These are phyloP conservation scores for Exophiala xenobiotica DNA, from an alignment of 2,329 filamentous ascomycete genomes.

Conservation along the genomic window DNA sequence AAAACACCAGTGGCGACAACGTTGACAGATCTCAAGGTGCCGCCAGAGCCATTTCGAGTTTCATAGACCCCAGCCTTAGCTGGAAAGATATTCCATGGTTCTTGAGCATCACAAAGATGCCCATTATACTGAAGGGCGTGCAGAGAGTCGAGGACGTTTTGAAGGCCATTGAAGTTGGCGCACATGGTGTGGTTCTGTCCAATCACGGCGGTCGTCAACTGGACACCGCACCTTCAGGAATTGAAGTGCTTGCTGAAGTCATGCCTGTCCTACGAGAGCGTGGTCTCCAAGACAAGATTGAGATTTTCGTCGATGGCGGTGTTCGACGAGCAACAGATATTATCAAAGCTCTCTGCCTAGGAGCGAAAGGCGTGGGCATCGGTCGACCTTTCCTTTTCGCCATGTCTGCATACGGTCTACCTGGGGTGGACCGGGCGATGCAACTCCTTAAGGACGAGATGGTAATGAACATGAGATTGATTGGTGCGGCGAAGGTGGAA, in stretches of 20 bases:
- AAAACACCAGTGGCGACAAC: conserved; percentile 62
- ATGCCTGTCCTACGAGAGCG: conserved; percentile 79
- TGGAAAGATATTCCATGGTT: conserved; percentile 98
- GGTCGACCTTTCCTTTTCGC: conserved; percentile 93
- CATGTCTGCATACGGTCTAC: conserved; percentile 86
- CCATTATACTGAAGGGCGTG: conserved; percentile 93
- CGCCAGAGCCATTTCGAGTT: conserved; percentile 88
- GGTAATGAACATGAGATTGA: conserved; percentile 97
- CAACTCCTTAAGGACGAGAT: conserved; percentile 91
- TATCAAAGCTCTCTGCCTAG: conserved; percentile 89
- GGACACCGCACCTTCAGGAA: conserved; percentile 82
- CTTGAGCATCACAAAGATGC: conserved; percentile 83
- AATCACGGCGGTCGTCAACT: conserved; percentile 96
- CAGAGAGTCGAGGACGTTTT: conserved; percentile 95
- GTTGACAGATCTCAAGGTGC: conserved; percentile 90
- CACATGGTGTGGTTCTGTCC: conserved; percentile 87
- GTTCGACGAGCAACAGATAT: conserved; percentile 89
- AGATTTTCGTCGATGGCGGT: conserved; percentile 89
- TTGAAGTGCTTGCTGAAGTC: conserved; percentile 90
- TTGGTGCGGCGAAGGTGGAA: conserved; percentile 72
- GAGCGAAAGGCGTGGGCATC: conserved; percentile 89
- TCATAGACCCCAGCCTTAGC: conserved; percentile 90
- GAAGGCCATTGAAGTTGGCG: conserved; percentile 74
- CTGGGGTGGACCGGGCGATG: conserved; percentile 89
- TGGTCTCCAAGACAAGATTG: conserved; percentile 72